These are phyloP conservation scores for Blastobotrys indianensis DNA, from an alignment of 1,139 yeast species.

Conservation along the genomic window DNA sequence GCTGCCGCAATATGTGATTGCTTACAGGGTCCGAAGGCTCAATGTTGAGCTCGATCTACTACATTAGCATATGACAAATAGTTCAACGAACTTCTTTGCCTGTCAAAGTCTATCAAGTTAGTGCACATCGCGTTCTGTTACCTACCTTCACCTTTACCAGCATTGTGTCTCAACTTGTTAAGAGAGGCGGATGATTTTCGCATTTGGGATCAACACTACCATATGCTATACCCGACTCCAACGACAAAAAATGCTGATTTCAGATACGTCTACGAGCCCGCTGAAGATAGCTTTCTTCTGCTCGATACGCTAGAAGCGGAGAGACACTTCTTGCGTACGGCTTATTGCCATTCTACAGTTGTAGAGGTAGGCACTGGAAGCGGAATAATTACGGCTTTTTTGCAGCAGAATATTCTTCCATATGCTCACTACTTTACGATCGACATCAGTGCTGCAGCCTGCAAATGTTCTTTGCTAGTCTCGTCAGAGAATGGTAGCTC, in stretches of 20 bases:
- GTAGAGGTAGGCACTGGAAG: conserved; percentile 92
- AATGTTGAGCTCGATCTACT: conserved; percentile 66
- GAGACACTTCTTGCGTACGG: conserved; percentile 18
- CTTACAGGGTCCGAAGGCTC: conserved; percentile 64
- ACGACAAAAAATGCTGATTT: conserved; percentile 7
- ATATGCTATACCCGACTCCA: conserved; percentile 10
- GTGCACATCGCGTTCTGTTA: conserved; percentile 8
- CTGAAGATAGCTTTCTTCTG: conserved; percentile 83
- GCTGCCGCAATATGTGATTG: conserved; percentile 13
- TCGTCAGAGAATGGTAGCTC: conserved; percentile 42
- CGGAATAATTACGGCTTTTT: conserved; percentile 76
- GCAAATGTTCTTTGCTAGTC: conserved; percentile 50
- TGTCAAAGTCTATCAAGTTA: conserved; percentile 31
- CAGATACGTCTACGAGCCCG: conserved; percentile 71
- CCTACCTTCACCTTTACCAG: conserved; percentile 57
- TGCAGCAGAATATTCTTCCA: conserved; percentile 49
- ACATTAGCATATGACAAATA: conserved; percentile 4
- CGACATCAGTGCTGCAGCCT: conserved; percentile 77
- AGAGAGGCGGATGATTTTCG: too few relatives aligned
- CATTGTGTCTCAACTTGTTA: conserved; percentile 34
- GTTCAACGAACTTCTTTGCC: conserved; percentile 49
- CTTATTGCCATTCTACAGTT: conserved; percentile 43
- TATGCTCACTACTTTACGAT: conserved; percentile 54
- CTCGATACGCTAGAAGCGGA: conserved; percentile 73
- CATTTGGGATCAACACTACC: too few relatives aligned